Evolutionary conservation across 345 rosid species (phyloP).

Genomic region (Populus deltoides): DNA sequence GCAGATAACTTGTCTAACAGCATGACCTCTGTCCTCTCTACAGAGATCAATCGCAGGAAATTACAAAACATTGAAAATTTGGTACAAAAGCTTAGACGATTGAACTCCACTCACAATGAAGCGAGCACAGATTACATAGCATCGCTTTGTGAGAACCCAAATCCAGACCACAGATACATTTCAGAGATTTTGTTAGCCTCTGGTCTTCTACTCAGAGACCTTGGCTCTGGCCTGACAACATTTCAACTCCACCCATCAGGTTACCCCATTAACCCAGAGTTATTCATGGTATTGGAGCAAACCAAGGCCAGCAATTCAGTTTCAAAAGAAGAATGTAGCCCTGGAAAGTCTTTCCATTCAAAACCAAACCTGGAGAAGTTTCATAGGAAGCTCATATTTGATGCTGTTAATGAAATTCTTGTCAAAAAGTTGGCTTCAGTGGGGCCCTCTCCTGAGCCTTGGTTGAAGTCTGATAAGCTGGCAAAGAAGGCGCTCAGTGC

Average conservation of each 20-base stretch:
- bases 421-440: constrained; percentile 50
- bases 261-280: constrained; percentile 81
- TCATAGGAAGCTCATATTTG: constrained; percentile 79
- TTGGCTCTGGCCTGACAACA: constrained; percentile 53
- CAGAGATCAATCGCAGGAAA: constrained; percentile 77
- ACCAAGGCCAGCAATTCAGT: constrained; percentile 57
- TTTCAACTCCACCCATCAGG: constrained; percentile 88
- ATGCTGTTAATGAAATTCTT: constrained; percentile 79
- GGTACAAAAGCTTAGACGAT: constrained; percentile 79
- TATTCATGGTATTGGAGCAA: constrained; percentile 86
- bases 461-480: constrained; percentile 47
- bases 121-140: constrained; percentile 88
- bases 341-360: constrained; percentile 26
- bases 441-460: constrained; percentile 45
- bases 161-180: constrained; percentile 89
- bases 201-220: constrained; percentile 83
- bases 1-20: constrained; percentile 39
- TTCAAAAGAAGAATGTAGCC: constrained; percentile 43
- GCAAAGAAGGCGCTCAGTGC: constrained; percentile 60
- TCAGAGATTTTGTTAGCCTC: constrained; percentile 92
- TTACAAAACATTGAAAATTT: constrained; percentile 77
- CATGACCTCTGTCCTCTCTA: constrained; percentile 39
- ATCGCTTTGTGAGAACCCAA: constrained; percentile 76
- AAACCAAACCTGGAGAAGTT: constrained; percentile 48
- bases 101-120: constrained; percentile 87